Base-by-base conservation (phyloP, 345 rosid genomes). In the Dimocarpus longan region DNA sequence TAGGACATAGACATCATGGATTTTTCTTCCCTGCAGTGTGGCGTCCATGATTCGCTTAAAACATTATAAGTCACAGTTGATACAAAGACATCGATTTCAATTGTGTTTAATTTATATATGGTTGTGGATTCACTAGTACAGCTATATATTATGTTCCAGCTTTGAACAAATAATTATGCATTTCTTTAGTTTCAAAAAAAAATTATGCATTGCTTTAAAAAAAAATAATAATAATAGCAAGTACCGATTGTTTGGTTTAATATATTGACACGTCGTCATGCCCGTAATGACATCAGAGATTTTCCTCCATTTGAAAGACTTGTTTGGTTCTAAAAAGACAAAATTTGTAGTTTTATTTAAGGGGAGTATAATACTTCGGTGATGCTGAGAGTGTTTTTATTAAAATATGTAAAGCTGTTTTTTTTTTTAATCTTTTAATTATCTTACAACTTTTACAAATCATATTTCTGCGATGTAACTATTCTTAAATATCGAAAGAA, bases 81-180 rank as follows among this genome's bases (percentile, higher is more conserved):
- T 66, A 50, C 74, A 62, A 39, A 74, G 21, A 21, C 10, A 59
- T 78, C 80, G 8, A 71, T 66, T 72, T 84, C 82, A 44, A 54
- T 69, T 62, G 15, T 63, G 40, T 37, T 74, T 63, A 59, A 2
- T 15, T 54, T 16, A 57, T 67, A 1, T 37, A 44, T 71, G 80
- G 84, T 5, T 71, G 63, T 79, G 86, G 80, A 67, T 59, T 79
- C 69, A 4, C 59, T 32, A 48, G 5, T 71, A 80, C 85, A 85
- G 83, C 83, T 79, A 70, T 75, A 24, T 69, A 15, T 5, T 68
- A 76, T 11, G 54, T 43, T 44, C 16, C 6, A 59, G 22, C 50
- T 50, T 21, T 2, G 18, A 64, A 44, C 60, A n/a, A 52, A 67
- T 22, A 60, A 54, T 50, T n/a, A 63, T 75, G 26, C 67, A 42